Percentiles rank a stretch among this genome's conserved stretches.
phyloP scores from a whole-genome alignment of 108 stramenopile species.

The Conticribra guillardii region DNA sequence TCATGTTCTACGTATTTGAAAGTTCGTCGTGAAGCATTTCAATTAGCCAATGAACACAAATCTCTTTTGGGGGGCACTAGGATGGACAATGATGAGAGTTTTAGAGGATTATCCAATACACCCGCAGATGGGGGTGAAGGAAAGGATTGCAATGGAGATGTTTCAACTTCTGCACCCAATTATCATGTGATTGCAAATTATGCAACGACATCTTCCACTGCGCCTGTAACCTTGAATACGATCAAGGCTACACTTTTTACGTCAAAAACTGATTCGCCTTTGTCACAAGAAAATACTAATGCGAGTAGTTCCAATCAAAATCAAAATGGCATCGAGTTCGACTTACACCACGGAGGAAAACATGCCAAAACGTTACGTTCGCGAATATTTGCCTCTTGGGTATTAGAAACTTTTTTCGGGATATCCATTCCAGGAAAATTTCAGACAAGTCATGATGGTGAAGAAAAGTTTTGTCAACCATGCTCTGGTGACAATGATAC shows the following conservation, averaged over 20 bases:
- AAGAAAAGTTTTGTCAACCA: conserved; percentile 10
- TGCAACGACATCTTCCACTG: too few relatives aligned
- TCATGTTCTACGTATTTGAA: conserved; percentile 68
- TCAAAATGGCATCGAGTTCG: background rate
- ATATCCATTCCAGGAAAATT: background rate
- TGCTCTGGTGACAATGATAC: background rate
- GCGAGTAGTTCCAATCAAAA: conserved; percentile 16
- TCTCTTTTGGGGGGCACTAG: too few relatives aligned
- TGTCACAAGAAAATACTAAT: too few relatives aligned
- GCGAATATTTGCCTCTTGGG: conserved; percentile 68
- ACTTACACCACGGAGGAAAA: conserved; percentile 54
- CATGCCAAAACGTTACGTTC: conserved; percentile 59
- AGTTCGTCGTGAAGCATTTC: conserved; percentile 39
- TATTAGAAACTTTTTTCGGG: conserved; percentile 47
- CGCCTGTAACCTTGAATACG: too few relatives aligned
- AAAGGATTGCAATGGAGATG: too few relatives aligned
- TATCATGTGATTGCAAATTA: too few relatives aligned
- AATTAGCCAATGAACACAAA: conserved; percentile 4
- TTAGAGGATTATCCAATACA: too few relatives aligned
- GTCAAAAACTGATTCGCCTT: too few relatives aligned
- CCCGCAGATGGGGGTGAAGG: too few relatives aligned
- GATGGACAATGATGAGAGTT: too few relatives aligned
- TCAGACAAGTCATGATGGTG: background rate
- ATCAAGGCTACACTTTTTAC: too few relatives aligned
- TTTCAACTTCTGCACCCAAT: too few relatives aligned